Percentiles rank a stretch among this genome's conserved stretches.
phyloP scores from a whole-genome alignment of 1,284 basidiomycete species.

The Xanthoconium separans region DNA sequence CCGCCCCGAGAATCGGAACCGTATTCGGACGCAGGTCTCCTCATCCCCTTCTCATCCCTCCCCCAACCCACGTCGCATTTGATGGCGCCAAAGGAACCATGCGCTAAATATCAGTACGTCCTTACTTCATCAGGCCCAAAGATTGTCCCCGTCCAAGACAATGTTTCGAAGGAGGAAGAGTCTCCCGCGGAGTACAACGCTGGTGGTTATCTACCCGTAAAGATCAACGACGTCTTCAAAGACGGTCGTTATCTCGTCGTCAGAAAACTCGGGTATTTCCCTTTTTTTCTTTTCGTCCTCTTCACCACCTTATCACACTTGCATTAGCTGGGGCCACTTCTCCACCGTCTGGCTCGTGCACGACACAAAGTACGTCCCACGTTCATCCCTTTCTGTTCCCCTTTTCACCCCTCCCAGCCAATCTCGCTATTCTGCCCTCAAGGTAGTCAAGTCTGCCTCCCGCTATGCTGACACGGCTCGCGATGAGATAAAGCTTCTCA shows the following conservation, averaged over 20 bases:
- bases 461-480: constrained; percentile 86
- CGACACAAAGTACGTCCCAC: constrained; percentile 59
- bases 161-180: constrained; percentile 70
- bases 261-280: constrained; percentile 75
- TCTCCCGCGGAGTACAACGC: constrained; percentile 76
- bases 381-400: constrained; percentile 4
- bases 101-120: constrained; percentile 73
- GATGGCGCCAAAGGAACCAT: constrained; percentile 66
- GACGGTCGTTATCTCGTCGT: constrained; percentile 76
- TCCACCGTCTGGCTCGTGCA: constrained; percentile 84
- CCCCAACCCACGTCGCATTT: constrained; percentile 22
- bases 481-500: constrained; percentile 88
- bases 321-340: constrained; percentile 84
- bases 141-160: constrained; percentile 66
- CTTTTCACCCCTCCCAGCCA: constrained; percentile 37
- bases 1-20: constrained; percentile 17
- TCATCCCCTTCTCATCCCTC: neutral
- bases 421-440: constrained; percentile 81
- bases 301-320: constrained; percentile 20
- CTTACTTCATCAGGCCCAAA: constrained; percentile 63
- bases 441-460: constrained; percentile 88
- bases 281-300: constrained; percentile 10
- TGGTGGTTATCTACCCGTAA: constrained; percentile 79
- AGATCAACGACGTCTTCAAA: constrained; percentile 79
- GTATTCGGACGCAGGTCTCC: constrained; percentile 15